A percentile compares a stretch with the other conserved stretches of the same genome.
These are phyloP conservation scores for Ogataea hybrid DNA, from an alignment of 1,139 yeast species.

Conservation along the genomic window DNA sequence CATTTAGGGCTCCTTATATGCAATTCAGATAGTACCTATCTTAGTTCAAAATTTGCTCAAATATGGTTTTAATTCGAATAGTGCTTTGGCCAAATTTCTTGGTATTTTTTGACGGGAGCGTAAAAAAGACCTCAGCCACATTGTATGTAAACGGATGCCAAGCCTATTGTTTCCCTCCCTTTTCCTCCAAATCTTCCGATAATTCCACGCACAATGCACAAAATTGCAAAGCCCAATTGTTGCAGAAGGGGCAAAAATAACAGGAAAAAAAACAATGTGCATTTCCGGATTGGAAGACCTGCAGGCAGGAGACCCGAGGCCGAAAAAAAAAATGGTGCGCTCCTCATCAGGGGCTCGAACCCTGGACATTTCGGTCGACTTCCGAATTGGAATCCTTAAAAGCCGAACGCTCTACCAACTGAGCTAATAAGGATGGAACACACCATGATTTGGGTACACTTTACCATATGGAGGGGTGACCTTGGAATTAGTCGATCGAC, in stretches of 20 bases:
- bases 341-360: constrained; percentile 48
- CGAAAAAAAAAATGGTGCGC: constrained; percentile 18
- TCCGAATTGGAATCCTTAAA: constrained; percentile 33
- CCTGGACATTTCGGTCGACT: constrained; percentile 47
- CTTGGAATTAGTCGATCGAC: not conserved
- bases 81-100: not conserved
- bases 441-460: not conserved
- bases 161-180: not conserved
- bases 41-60: not conserved
- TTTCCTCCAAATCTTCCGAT: not conserved
- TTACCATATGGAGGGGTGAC: too few species aligned
- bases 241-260: not conserved
- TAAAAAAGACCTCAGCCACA: not conserved
- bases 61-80: not conserved
- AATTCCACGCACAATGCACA: not conserved
- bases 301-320: not conserved
- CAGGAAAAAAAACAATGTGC: not conserved
- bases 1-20: too few species aligned
- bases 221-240: not conserved
- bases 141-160: not conserved
- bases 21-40: too few species aligned
- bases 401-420: constrained; percentile 53
- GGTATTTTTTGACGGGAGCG: not conserved
- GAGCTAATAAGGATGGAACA: constrained; percentile 41
- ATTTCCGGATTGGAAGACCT: not conserved